A percentile compares a stretch with the other conserved stretches of the same genome.
phyloP scores from a whole-genome alignment of 176 grass and related monocot species.

The Aegilops longissima region DNA sequence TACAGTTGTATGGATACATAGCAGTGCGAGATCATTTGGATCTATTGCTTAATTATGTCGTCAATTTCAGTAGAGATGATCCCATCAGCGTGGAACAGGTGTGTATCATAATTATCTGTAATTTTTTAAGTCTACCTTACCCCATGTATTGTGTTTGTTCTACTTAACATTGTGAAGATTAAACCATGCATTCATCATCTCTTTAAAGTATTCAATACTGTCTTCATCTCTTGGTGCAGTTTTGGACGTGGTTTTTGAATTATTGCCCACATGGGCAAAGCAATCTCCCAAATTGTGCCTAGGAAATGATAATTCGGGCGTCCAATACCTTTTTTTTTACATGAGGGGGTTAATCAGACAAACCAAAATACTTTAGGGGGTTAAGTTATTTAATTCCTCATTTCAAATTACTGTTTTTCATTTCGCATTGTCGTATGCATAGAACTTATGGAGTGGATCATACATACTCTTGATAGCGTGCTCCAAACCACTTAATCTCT shows the following conservation, averaged over 20 bases:
- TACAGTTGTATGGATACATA: not conserved
- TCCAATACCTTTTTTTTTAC: not conserved
- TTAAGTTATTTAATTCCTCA: not conserved
- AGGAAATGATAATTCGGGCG: not conserved
- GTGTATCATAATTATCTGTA: not conserved
- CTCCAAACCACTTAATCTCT: not conserved
- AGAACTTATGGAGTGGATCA: not conserved
- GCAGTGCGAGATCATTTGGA: not conserved
- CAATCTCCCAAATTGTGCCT: too few relatives aligned
- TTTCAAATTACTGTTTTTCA: not conserved
- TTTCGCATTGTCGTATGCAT: not conserved
- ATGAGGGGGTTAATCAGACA: not conserved
- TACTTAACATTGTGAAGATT: not conserved
- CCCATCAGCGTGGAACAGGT: not conserved
- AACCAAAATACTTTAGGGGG: not conserved
- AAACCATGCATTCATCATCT: not conserved
- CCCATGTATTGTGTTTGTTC: not conserved
- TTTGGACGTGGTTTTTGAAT: not conserved
- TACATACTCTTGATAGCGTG: not conserved
- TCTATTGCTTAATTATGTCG: not conserved
- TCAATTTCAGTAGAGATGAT: not conserved
- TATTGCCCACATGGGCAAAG: not conserved
- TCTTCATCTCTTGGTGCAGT: not conserved
- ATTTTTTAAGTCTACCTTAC: not conserved
- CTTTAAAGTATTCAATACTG: not conserved